Percentiles rank a stretch among this genome's conserved stretches.
These are phyloP conservation scores for Podaxis sp. DNA, from an alignment of 768 basidiomycete genomes.

Conservation along the genomic window DNA sequence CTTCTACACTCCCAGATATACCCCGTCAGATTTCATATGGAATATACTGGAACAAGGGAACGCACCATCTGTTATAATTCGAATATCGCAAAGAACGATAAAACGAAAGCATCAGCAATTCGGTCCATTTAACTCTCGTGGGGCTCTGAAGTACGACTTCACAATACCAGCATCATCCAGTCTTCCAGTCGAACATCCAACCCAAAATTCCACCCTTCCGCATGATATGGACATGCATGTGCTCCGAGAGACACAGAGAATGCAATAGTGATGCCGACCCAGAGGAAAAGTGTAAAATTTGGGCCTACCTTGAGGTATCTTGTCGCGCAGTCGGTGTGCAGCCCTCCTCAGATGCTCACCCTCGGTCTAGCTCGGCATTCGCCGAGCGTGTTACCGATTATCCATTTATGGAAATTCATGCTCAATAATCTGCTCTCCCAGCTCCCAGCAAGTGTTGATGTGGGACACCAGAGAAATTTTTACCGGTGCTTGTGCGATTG, in stretches of 20 bases:
- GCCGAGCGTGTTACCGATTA: background rate
- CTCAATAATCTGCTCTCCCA: background rate
- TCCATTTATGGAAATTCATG: background rate
- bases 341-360: slow-evolving; percentile 10
- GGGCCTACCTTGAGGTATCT: slow-evolving; percentile 17
- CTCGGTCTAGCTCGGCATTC: slow-evolving; percentile 1
- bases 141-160: background rate
- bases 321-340: slow-evolving; percentile 11
- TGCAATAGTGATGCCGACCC: background rate
- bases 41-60: slow-evolving; percentile 8
- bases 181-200: slow-evolving; percentile 34
- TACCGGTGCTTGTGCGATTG: too few relatives aligned
- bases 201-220: slow-evolving; percentile 19
- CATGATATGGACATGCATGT: slow-evolving; percentile 7
- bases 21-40: slow-evolving; percentile 13
- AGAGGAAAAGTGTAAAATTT: slow-evolving; percentile 5
- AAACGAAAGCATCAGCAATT: slow-evolving; percentile 14
- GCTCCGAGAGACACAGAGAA: background rate
- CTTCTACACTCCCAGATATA: slow-evolving; percentile 54
- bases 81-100: slow-evolving; percentile 10
- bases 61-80: slow-evolving; percentile 35
- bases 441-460: too few relatives aligned
- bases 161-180: slow-evolving; percentile 30
- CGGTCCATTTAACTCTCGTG: background rate
- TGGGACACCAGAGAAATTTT: too few relatives aligned